Evolutionary conservation across 2,329 filamentous ascomycete species (phyloP), one percentile per base, ranked within the genome.

Genomic region (Fusarium longipes): DNA sequence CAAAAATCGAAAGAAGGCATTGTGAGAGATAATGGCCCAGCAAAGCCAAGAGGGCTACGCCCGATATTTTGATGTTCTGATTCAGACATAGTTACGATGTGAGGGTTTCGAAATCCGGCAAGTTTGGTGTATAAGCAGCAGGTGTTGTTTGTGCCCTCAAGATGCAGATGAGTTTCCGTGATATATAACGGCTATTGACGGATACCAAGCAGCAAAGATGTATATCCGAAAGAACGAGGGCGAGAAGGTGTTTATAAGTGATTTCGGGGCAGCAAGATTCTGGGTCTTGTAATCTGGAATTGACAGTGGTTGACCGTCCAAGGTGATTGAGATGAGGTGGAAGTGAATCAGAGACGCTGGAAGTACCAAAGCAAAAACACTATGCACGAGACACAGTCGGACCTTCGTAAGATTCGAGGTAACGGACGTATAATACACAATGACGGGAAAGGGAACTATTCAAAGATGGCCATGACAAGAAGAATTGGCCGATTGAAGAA

Each of bases 1-100:
- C 79, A 73, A 57, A 84, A 80, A 53, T 76, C 74, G 56, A 71
- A 59, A 7, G 73, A 75, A 6, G 70, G 71, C 25, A 68, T 44
- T 14, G 66, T 60, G 20, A 67, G 51, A 27, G 64, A 58, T 36
- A 72, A 40, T 36, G 67, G 47, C 27, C 60, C 61, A 18, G 62
- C 60, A 18, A 76, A 55, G 27, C 58, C 49, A 38, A 70, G 33
- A 36, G 54, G 43, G 56, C 56, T 50, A 18, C 49, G 63, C 44
- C 55, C 61, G 25, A 67, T 24, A 30, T 38, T 49, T 53, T 73
- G 56, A 17, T 47, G 40, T n/a, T 69, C 65, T 29, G 63, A 51
- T 53, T 57, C 51, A 53, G 65, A 65, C 72, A 74, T 74, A 35
- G 52, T 73, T 66, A 60, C 20, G 25, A 40, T 59, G 33, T 43